phyloP scores from a whole-genome alignment of 2,329 filamentous ascomycete species.

The Arthrinium phaeospermum region DNA sequence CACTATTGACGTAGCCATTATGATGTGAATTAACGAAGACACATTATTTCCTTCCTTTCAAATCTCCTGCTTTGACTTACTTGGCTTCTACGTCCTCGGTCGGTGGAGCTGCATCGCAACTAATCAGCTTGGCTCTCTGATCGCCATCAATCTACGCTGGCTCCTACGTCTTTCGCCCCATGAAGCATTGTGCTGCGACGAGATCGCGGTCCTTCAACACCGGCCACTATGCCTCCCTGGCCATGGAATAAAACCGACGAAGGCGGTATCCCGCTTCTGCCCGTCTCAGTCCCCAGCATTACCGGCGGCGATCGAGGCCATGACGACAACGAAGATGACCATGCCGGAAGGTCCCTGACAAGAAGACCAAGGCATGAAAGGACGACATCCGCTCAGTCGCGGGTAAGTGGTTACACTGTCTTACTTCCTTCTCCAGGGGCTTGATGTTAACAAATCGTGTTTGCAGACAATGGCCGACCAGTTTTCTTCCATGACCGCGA shows the following conservation, averaged over 20 bases:
- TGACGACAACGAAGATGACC: slow-evolving; percentile 34
- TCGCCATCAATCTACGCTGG: neutral
- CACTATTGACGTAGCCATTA: slow-evolving; percentile 1
- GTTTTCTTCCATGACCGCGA: slow-evolving; percentile 71
- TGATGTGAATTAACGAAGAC: slow-evolving; percentile 11
- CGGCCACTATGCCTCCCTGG: slow-evolving; percentile 44
- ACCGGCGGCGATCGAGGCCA: slow-evolving; percentile 37
- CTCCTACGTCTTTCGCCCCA: neutral
- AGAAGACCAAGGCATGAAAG: slow-evolving; percentile 46
- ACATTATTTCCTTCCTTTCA: neutral
- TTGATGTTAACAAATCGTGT: slow-evolving; percentile 12
- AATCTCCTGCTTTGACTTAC: slow-evolving; percentile 5
- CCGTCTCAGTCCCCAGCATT: slow-evolving; percentile 41
- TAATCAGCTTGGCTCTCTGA: neutral
- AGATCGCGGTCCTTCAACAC: slow-evolving; percentile 27
- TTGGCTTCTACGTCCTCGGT: neutral
- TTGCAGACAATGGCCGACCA: slow-evolving; percentile 61
- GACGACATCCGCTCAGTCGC: slow-evolving; percentile 61
- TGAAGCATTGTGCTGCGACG: slow-evolving; percentile 26
- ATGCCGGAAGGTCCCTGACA: slow-evolving; percentile 41
- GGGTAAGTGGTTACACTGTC: slow-evolving; percentile 45
- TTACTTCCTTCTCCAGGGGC: neutral
- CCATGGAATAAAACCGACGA: slow-evolving; percentile 42
- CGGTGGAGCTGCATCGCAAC: neutral
- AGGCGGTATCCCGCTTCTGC: slow-evolving; percentile 43